Evolutionary conservation across 169 alveolate genomes (phyloP).

Genomic region (Eimeria tenella): DNA sequence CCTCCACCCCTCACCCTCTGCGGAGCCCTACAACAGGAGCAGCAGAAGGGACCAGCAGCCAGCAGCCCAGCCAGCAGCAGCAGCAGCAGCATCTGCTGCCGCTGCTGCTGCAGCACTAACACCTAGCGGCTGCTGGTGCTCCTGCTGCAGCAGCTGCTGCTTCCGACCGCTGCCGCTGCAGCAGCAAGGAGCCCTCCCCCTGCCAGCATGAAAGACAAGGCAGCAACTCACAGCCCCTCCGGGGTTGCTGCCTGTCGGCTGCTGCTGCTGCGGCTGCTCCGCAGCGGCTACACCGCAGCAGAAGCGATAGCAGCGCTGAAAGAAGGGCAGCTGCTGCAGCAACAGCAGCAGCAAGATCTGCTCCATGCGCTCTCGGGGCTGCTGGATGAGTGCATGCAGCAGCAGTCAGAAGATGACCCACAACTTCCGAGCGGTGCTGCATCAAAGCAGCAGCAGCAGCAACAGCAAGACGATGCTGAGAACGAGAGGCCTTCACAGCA

Average conservation of each 20-base stretch:
- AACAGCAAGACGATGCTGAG: background rate
- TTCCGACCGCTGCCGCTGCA: slow-evolving; percentile 19
- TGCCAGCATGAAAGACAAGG: background rate
- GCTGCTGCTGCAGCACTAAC: background rate
- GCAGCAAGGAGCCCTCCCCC: background rate
- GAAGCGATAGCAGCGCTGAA: slow-evolving; percentile 47
- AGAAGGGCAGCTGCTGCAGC: slow-evolving; percentile 32
- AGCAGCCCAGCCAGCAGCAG: background rate
- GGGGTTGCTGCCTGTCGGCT: slow-evolving; percentile 55
- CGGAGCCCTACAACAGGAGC: too few species aligned
- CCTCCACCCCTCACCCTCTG: background rate
- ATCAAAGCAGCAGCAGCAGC: slow-evolving; percentile 52
- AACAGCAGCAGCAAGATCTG: slow-evolving; percentile 39
- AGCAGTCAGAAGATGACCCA: background rate
- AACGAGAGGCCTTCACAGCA: slow-evolving; percentile 20
- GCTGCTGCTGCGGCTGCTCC: slow-evolving; percentile 66
- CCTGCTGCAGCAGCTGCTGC: slow-evolving; percentile 25
- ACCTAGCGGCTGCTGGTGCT: background rate
- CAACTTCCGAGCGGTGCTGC: background rate
- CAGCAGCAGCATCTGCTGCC: background rate
- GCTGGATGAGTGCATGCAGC: slow-evolving; percentile 30
- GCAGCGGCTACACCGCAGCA: slow-evolving; percentile 17
- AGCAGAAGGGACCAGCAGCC: too few species aligned
- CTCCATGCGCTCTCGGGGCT: slow-evolving; percentile 13
- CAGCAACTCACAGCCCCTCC: background rate